phyloP scores from a whole-genome alignment of 2,329 filamentous ascomycete genomes.

The Colletotrichum sp. region DNA sequence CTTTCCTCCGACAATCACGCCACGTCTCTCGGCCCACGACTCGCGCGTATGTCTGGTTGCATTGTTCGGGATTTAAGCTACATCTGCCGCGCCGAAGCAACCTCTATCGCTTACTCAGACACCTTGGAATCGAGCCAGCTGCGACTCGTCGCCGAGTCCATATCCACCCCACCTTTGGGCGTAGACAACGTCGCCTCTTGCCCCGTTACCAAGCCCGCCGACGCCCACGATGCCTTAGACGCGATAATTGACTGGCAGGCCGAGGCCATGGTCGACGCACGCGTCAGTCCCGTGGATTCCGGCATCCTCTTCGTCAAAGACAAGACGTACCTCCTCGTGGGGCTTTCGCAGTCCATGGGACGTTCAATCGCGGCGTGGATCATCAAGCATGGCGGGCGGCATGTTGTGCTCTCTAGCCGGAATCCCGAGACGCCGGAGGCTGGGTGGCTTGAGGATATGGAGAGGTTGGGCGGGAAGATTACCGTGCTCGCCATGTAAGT shows the following conservation, averaged over 20 bases:
- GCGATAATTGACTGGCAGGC: background rate
- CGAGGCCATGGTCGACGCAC: background rate
- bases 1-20: background rate
- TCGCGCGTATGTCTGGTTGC: background rate
- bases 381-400: conserved; percentile 32
- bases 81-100: background rate
- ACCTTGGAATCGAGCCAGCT: background rate
- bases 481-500: background rate
- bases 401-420: conserved; percentile 40
- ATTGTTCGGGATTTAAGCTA: background rate
- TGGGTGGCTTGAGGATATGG: background rate
- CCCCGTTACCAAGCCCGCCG: background rate
- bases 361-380: conserved; percentile 39
- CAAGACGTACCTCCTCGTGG: conserved; percentile 36
- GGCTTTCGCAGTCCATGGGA: conserved; percentile 33
- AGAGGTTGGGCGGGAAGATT: background rate
- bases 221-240: too few relatives aligned
- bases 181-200: background rate
- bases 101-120: background rate
- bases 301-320: conserved; percentile 19
- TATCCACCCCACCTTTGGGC: background rate
- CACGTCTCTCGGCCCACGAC: background rate
- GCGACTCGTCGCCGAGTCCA: background rate
- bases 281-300: background rate
- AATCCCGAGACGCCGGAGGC: conserved; percentile 26